phyloP scores from a whole-genome alignment of 352 stramenopile genomes.

The Phytophthora pseudosyringae region DNA sequence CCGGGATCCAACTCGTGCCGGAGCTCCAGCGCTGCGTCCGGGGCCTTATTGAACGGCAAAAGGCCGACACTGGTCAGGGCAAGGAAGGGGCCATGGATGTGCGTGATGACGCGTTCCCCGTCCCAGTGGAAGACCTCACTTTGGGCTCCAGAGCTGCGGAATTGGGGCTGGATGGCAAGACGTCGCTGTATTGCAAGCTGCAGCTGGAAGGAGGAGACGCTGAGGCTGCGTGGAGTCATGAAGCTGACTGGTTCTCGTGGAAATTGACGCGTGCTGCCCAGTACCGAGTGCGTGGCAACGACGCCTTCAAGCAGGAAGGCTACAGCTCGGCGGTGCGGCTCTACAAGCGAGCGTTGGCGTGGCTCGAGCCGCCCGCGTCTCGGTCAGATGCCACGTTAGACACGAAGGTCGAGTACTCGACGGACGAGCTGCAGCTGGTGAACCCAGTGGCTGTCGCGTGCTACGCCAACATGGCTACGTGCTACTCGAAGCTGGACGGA shows the following conservation, averaged over 20 bases:
- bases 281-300: constrained; percentile 62
- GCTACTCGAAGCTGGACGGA: constrained; percentile 53
- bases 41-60: constrained; percentile 19
- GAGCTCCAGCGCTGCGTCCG: constrained; percentile 34
- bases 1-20: constrained; percentile 35
- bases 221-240: neutral
- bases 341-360: constrained; percentile 61
- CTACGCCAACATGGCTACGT: constrained; percentile 69
- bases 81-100: neutral
- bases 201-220: constrained; percentile 22
- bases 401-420: constrained; percentile 45
- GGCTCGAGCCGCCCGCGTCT: constrained; percentile 54
- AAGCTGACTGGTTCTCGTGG: constrained; percentile 52
- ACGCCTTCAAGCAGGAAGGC: constrained; percentile 53
- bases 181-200: constrained; percentile 39
- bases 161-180: constrained; percentile 23
- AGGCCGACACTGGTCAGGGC: neutral
- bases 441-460: constrained; percentile 50
- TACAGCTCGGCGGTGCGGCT: constrained; percentile 40
- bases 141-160: constrained; percentile 28
- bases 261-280: constrained; percentile 54
- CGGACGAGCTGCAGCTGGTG: constrained; percentile 40
- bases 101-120: constrained; percentile 23
- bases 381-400: constrained; percentile 22
- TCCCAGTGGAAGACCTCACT: constrained; percentile 37